A percentile compares a stretch with the other conserved stretches of the same genome.
These are phyloP conservation scores for Colletotrichum australisinense DNA, from an alignment of 2,329 filamentous ascomycete species.

Conservation along the genomic window DNA sequence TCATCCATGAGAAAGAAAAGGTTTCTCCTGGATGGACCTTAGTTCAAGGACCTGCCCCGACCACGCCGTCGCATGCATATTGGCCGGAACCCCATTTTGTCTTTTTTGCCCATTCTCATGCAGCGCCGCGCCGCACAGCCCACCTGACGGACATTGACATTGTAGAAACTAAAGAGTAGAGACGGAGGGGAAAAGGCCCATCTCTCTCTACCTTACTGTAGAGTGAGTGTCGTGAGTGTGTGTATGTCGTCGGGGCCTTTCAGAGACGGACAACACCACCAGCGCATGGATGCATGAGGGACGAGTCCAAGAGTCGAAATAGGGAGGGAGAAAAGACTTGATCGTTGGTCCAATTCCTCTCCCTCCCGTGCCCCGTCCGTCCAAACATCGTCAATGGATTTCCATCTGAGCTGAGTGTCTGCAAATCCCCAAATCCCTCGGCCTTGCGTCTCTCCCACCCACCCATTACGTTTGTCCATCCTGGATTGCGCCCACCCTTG, in stretches of 20 bases:
- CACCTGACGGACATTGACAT: neutral
- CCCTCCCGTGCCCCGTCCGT: neutral
- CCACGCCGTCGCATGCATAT: slow-evolving; percentile 6
- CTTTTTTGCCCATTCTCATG: neutral
- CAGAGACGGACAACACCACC: neutral
- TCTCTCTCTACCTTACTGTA: no score
- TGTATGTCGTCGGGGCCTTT: no score
- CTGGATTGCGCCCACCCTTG: slow-evolving; percentile 4
- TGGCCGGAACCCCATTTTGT: neutral
- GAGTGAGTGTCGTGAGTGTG: no score
- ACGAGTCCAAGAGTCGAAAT: neutral
- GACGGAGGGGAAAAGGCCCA: no score
- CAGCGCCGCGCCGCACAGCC: slow-evolving; percentile 8
- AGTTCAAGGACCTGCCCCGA: neutral
- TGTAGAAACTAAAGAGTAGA: neutral
- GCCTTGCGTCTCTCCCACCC: neutral
- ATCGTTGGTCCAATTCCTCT: neutral
- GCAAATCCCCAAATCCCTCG: slow-evolving; percentile 14
- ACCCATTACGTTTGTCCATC: neutral
- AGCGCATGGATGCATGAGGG: neutral
- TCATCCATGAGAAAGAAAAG: neutral
- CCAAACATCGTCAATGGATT: neutral
- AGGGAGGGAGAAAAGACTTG: neutral
- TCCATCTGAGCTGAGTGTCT: neutral
- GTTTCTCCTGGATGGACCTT: no score